Conservation (phyloP, 176 grass and related monocot genomes). For the Cymbopogon citratus region DNA sequence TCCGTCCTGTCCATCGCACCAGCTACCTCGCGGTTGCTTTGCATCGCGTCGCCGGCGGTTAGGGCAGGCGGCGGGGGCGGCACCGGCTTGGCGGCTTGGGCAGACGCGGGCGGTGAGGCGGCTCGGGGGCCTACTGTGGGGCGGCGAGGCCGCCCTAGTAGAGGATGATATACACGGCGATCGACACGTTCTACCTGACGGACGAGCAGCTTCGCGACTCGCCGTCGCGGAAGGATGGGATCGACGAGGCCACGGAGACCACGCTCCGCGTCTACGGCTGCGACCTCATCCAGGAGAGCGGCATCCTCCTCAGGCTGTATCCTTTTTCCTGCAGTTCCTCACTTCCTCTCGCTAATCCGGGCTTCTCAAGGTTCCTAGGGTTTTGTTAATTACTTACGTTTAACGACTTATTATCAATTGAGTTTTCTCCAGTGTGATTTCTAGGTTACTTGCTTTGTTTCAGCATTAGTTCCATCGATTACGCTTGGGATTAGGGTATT, state of each 20-base stretch:
- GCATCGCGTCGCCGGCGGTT: too few species aligned
- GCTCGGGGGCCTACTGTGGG: too few species aligned
- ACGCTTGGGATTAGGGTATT: neutral
- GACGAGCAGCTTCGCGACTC: slow-evolving; percentile 73
- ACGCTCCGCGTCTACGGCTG: slow-evolving; percentile 74
- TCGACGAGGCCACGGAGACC: slow-evolving; percentile 73
- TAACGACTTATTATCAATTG: neutral
- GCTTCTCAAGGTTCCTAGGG: neutral
- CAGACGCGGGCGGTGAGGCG: too few species aligned
- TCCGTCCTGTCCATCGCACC: too few species aligned
- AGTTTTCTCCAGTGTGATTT: neutral
- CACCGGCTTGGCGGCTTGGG: too few species aligned
- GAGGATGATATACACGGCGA: slow-evolving; percentile 84
- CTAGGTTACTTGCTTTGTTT: neutral
- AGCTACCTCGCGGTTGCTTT: too few species aligned
- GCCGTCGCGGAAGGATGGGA: slow-evolving; percentile 85
- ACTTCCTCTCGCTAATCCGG: neutral
- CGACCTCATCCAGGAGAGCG: slow-evolving; percentile 90
- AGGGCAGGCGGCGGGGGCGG: too few species aligned
- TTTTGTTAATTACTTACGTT: slow-evolving; percentile 2
- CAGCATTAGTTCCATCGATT: neutral
- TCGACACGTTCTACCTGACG: slow-evolving; percentile 89
- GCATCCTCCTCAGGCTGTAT: slow-evolving; percentile 91
- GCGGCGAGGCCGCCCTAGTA: neutral
- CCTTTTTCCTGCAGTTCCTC: slow-evolving; percentile 7